Evolutionary conservation across 768 basidiomycete genomes (phyloP), one percentile per base, ranked within the genome.

Genomic region (Suillus weaverae): DNA sequence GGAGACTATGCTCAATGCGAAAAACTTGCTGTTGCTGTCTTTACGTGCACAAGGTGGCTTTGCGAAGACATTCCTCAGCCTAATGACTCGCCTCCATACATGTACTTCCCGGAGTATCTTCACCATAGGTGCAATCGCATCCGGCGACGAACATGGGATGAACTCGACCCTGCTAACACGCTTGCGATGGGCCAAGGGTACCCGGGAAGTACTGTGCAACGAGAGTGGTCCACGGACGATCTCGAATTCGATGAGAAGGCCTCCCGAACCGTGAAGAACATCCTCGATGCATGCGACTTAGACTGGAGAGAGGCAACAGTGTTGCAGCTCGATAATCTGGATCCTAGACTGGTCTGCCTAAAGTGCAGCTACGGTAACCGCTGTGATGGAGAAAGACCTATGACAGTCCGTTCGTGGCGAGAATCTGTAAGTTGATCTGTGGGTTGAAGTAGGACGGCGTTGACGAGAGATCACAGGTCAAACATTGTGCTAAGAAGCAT

Each of bases 61-160:
- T 60, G 57, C 13, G 57, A 60, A 20, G 20, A 54, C 36, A 63
- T 36, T 63, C 18, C 56, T 20, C 26, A 26, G 38, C 16, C 16
- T 13, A 32, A 16, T 18, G 26, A 60, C 16, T 38, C 22, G 57
- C 57, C 57, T 32, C 64, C 60, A 33, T 81, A 80, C 70, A 60
- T 60, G 57, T 60, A 46, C 38, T 60, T 46, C 43, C 57, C 38
- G 4, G 57, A 63, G 36, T 62, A 61, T 26, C 61, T 63, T 26
- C 61, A 63, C 36, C 62, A 63, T 35, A 61, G 56, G 16, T 63
- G 62, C 57, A 63, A 62, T 26, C 57, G 57, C 38, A 60, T 60
- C 32, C 57, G 57, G 36, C 22, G 43, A 50, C 57, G 22, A 38
- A 26, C 2, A 32, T 60, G 57, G 57, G 20, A 50, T 50, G 46